Conservation (phyloP, 2,329 filamentous ascomycete genomes). For the Cercospora zeae-maydis region DNA sequence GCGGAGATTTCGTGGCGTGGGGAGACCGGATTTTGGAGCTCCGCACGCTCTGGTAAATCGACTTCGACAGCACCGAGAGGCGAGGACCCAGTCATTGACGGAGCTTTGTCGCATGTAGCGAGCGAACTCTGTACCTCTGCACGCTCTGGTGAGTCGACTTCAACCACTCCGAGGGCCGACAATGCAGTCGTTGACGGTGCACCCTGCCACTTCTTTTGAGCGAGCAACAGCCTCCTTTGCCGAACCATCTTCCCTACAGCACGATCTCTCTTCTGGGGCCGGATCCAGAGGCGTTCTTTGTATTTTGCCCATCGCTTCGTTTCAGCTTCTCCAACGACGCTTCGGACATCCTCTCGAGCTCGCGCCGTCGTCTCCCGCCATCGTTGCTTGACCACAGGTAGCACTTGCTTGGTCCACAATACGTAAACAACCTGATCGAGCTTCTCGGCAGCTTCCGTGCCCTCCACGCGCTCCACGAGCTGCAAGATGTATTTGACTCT, state of each 20-base stretch:
- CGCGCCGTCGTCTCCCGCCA: background rate
- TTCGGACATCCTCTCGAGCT: background rate
- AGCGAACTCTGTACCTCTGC: too few relatives aligned
- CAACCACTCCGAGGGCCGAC: background rate
- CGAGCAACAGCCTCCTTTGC: background rate
- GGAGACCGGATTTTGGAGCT: background rate
- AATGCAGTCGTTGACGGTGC: background rate
- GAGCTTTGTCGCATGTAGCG: background rate
- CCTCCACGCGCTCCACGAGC: conserved; percentile 45
- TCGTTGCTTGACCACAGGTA: background rate
- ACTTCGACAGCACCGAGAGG: background rate
- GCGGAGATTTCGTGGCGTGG: background rate
- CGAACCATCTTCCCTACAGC: background rate
- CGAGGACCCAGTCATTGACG: background rate
- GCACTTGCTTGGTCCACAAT: conserved; percentile 13
- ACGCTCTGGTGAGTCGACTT: background rate
- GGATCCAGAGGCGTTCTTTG: background rate
- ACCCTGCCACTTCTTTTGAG: background rate
- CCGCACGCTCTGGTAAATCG: background rate
- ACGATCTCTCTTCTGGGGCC: background rate
- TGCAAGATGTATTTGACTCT: conserved; percentile 45
- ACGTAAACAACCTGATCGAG: conserved; percentile 31
- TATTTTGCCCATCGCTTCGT: background rate
- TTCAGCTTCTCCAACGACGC: background rate
- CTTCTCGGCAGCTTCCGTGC: conserved; percentile 39